Conservation (phyloP, 2,329 filamentous ascomycete genomes). For the Neonectria punicea region DNA sequence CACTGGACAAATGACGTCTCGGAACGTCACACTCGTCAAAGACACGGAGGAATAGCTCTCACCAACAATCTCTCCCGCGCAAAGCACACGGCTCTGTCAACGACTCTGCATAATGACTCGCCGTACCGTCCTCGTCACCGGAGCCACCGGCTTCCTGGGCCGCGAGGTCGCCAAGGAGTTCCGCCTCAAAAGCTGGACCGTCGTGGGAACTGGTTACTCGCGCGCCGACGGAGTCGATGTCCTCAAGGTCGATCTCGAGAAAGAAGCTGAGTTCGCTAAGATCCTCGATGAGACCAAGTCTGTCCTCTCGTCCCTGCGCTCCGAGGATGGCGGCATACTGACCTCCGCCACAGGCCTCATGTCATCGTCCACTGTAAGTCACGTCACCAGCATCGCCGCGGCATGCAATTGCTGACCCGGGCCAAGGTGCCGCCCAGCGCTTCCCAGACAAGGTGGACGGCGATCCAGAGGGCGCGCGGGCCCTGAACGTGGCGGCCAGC, state of each 20-base stretch:
- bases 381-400: not conserved
- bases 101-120: slow-evolving; percentile 31
- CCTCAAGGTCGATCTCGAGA: slow-evolving; percentile 66
- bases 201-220: slow-evolving; percentile 78
- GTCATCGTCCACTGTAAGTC: slow-evolving; percentile 83
- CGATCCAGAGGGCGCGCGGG: slow-evolving; percentile 78
- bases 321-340: slow-evolving; percentile 9
- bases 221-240: slow-evolving; percentile 77
- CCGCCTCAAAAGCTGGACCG: slow-evolving; percentile 68
- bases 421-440: slow-evolving; percentile 83
- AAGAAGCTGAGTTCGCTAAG: slow-evolving; percentile 58
- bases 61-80: not conserved
- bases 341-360: slow-evolving; percentile 64
- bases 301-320: not conserved
- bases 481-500: slow-evolving; percentile 80
- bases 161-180: slow-evolving; percentile 81
- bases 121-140: slow-evolving; percentile 77
- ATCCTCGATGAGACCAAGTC: slow-evolving; percentile 66
- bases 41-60: not conserved
- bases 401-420: slow-evolving; percentile 29
- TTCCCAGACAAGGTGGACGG: slow-evolving; percentile 87
- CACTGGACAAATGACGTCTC: slow-evolving; percentile 22
- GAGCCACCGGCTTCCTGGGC: slow-evolving; percentile 85
- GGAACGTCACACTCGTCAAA: not conserved
- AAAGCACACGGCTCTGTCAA: not conserved